A percentile compares a stretch with the other conserved stretches of the same genome.
phyloP scores from a whole-genome alignment of 2,329 filamentous ascomycete genomes.

The Colletotrichum sp. region DNA sequence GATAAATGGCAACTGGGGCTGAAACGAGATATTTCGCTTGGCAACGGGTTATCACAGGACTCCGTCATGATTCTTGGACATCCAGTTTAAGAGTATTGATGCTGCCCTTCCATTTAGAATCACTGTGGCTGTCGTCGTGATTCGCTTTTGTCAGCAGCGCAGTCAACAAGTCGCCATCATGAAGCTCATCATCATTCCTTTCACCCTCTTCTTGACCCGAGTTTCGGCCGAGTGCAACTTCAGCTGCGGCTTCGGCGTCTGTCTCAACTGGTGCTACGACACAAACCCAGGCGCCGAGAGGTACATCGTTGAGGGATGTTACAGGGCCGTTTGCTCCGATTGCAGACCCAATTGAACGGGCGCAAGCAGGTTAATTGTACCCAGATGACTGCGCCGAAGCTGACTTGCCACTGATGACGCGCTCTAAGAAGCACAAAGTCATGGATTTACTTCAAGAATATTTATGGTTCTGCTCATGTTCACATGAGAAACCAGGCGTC shows the following conservation, averaged over 20 bases:
- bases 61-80: rapidly evolving
- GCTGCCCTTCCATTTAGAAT: rapidly evolving
- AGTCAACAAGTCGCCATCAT: not conserved
- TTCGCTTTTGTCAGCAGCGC: rapidly evolving
- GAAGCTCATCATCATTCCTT: not conserved
- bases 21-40: not conserved
- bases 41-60: not conserved
- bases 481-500: too few species aligned
- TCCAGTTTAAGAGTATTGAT: not conserved
- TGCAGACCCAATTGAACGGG: not conserved
- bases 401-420: not conserved
- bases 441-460: rapidly evolving
- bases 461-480: not conserved
- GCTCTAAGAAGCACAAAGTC: not conserved
- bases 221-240: not conserved
- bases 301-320: not conserved
- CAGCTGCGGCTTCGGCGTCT: not conserved
- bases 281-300: not conserved
- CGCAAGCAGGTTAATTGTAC: not conserved
- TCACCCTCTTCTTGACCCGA: not conserved
- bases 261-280: not conserved
- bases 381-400: not conserved
- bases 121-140: rapidly evolving
- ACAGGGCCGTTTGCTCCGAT: not conserved
- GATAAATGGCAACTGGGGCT: not conserved